These are phyloP conservation scores for Echium plantagineum DNA, from an alignment of 257 asterid genomes.

Conservation along the genomic window DNA sequence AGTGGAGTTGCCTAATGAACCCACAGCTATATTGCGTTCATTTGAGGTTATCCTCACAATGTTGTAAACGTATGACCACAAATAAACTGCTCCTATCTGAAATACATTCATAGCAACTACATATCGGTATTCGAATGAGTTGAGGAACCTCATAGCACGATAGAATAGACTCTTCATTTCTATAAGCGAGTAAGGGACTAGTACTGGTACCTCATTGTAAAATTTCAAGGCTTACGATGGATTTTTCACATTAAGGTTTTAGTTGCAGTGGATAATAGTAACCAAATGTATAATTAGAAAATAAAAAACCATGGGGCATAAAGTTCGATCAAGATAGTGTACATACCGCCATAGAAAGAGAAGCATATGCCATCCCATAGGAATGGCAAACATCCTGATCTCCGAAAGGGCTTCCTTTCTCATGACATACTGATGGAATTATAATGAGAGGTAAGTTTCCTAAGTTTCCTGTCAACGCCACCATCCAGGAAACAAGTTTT, in stretches of 20 bases:
- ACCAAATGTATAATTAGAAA: neutral
- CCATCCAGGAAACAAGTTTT: no score
- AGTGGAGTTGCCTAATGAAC: neutral
- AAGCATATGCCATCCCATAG: constrained; percentile 17
- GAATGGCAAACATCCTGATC: constrained; percentile 9
- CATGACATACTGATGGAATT: constrained; percentile 7
- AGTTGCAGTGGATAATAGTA: no score
- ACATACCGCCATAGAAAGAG: constrained; percentile 13
- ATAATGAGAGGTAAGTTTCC: constrained; percentile 11
- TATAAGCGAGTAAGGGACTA: neutral
- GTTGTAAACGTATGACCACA: constrained; percentile 12
- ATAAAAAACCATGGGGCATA: neutral
- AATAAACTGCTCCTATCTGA: constrained; percentile 15
- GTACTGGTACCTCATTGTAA: no score
- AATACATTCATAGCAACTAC: neutral
- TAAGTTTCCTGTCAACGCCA: constrained; percentile 4
- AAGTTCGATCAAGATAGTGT: no score
- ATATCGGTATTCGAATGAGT: neutral
- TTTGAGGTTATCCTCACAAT: constrained; percentile 8
- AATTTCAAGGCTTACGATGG: no score
- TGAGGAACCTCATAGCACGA: neutral
- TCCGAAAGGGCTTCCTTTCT: constrained; percentile 22
- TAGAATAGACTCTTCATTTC: neutral
- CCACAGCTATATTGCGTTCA: neutral
- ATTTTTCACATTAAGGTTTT: no score